Percentiles rank a stretch among this genome's conserved stretches.
These are phyloP conservation scores for Isabelozyma rhagii DNA, from an alignment of 805 yeast genomes.

Conservation along the genomic window DNA sequence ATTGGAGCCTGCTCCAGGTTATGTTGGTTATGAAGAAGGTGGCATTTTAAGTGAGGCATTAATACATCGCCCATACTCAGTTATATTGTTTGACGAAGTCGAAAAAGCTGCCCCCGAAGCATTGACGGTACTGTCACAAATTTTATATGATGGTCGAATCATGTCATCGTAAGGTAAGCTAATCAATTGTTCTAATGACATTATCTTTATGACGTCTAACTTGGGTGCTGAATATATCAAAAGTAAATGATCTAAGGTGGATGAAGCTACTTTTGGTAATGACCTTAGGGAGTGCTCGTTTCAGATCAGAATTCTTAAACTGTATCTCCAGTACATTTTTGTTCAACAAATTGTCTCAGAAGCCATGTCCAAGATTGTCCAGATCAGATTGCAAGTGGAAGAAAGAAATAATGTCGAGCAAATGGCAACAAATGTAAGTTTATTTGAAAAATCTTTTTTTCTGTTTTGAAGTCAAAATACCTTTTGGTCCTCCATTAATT, in stretches of 20 bases:
- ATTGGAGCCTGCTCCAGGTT: slow-evolving; percentile 95
- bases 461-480: too few species aligned
- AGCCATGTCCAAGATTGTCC: slow-evolving; percentile 90
- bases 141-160: slow-evolving; percentile 94
- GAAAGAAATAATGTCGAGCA: too few species aligned
- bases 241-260: slow-evolving; percentile 60
- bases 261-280: slow-evolving; percentile 72
- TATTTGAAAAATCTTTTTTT: too few species aligned
- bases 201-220: slow-evolving; percentile 95
- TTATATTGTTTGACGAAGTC: slow-evolving; percentile 93
- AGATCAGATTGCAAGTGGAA: slow-evolving; percentile 63
- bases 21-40: slow-evolving; percentile 95
- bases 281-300: slow-evolving; percentile 80
- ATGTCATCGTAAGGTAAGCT: slow-evolving; percentile 95
- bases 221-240: slow-evolving; percentile 90
- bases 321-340: slow-evolving; percentile 91
- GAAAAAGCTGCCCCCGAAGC: slow-evolving; percentile 99
- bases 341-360: slow-evolving; percentile 87
- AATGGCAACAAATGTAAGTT: too few species aligned
- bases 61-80: slow-evolving; percentile 90
- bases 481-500: too few species aligned
- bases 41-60: slow-evolving; percentile 93
- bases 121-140: slow-evolving; percentile 83
- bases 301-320: slow-evolving; percentile 96
- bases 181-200: slow-evolving; percentile 87